A percentile compares a stretch with the other conserved stretches of the same genome.
Conservation (phyloP, 1,284 basidiomycete genomes). For the Melampsora larici-populina region DNA sequence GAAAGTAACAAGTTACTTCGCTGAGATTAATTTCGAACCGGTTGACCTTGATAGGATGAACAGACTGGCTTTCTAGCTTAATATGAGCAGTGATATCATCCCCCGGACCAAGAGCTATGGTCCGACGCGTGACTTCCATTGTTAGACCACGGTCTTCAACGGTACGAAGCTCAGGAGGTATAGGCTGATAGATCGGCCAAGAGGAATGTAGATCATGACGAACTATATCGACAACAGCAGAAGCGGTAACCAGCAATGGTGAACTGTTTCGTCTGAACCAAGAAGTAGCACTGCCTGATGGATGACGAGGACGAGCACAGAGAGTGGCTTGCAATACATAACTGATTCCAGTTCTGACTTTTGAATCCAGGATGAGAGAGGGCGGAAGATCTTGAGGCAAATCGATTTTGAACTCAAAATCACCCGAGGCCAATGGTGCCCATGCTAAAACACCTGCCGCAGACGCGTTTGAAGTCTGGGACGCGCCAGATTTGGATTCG, state of each 20-base stretch:
- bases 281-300: background rate
- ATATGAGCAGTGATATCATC: conserved; percentile 20
- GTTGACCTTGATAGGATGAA: conserved; percentile 18
- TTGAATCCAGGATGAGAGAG: conserved; percentile 43
- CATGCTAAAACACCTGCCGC: background rate
- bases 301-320: conserved; percentile 29
- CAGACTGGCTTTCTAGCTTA: conserved; percentile 14
- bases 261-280: conserved; percentile 30
- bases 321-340: conserved; percentile 45
- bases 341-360: conserved; percentile 43
- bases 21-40: conserved; percentile 20
- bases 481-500: background rate
- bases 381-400: conserved; percentile 44
- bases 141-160: background rate
- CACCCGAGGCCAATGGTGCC: conserved; percentile 6
- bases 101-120: conserved; percentile 14
- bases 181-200: conserved; percentile 45
- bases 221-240: conserved; percentile 34
- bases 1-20: background rate
- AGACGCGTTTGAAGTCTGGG: background rate
- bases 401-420: conserved; percentile 44
- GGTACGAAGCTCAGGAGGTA: background rate
- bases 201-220: conserved; percentile 44
- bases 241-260: conserved; percentile 27
- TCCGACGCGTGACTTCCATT: background rate